phyloP scores from a whole-genome alignment of 495 filamentous ascomycete species.

The Penicillium waksmanii region DNA sequence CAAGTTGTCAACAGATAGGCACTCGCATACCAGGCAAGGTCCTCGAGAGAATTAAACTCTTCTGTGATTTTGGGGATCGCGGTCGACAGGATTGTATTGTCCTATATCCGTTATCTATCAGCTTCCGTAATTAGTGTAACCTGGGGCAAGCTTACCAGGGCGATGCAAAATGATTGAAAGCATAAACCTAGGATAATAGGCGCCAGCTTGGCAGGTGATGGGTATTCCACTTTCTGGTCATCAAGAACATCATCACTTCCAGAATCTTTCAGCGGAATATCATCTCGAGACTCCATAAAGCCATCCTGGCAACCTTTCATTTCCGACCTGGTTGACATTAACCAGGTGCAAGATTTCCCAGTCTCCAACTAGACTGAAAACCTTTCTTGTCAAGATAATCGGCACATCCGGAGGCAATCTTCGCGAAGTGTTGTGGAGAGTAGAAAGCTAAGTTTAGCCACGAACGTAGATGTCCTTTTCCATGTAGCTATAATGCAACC shows the following conservation, averaged over 20 bases:
- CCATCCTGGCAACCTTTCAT: slow-evolving; percentile 21
- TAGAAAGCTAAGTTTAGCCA: neutral
- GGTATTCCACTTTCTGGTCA: slow-evolving; percentile 53
- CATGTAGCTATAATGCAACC: slow-evolving; percentile 2
- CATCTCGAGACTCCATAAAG: slow-evolving; percentile 20
- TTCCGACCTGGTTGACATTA: slow-evolving; percentile 18
- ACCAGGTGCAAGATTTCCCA: slow-evolving; percentile 4
- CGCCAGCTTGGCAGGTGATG: slow-evolving; percentile 50
- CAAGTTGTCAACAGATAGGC: slow-evolving; percentile 73
- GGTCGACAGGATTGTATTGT: slow-evolving; percentile 81
- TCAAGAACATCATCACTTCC: slow-evolving; percentile 12
- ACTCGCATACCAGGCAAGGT: slow-evolving; percentile 82
- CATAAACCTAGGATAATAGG: slow-evolving; percentile 63
- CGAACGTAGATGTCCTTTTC: neutral
- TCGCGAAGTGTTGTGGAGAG: neutral
- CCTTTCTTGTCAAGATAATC: neutral
- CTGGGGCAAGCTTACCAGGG: slow-evolving; percentile 48
- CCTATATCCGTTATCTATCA: slow-evolving; percentile 34
- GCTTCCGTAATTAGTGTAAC: neutral
- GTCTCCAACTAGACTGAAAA: slow-evolving; percentile 14
- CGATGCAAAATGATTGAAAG: slow-evolving; percentile 67
- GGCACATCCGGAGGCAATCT: slow-evolving; percentile 10
- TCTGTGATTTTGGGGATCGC: slow-evolving; percentile 87
- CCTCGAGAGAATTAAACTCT: slow-evolving; percentile 71
- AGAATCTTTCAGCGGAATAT: slow-evolving; percentile 29